These are phyloP conservation scores for Trametes sanguinea DNA, from an alignment of 768 basidiomycete genomes.

Conservation along the genomic window DNA sequence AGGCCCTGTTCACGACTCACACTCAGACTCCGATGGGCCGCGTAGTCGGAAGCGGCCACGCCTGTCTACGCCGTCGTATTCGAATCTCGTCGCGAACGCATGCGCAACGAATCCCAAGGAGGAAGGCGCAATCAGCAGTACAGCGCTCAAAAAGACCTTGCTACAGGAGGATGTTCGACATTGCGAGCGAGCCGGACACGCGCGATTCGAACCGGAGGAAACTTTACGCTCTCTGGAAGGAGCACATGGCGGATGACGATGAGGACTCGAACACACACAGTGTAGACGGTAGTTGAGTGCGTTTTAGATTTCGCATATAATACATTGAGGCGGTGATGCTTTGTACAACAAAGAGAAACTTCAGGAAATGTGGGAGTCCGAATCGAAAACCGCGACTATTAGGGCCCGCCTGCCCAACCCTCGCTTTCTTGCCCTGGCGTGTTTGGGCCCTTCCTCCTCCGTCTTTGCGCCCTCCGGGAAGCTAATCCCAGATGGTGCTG, in stretches of 20 bases:
- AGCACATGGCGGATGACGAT: conserved; percentile 48
- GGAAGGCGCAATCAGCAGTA: conserved; percentile 40
- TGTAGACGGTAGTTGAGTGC: conserved; percentile 20
- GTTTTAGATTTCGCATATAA: conserved; percentile 3
- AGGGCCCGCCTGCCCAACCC: neutral
- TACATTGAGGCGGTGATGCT: conserved; percentile 10
- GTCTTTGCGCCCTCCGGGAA: neutral
- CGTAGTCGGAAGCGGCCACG: conserved; percentile 51
- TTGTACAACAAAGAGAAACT: conserved; percentile 10
- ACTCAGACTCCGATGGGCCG: conserved; percentile 41
- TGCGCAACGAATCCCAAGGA: conserved; percentile 45
- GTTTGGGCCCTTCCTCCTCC: neutral
- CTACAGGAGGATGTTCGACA: conserved; percentile 67
- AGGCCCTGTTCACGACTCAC: conserved; percentile 35
- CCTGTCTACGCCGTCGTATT: conserved; percentile 42
- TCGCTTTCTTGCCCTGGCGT: neutral
- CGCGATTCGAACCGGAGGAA: conserved; percentile 78
- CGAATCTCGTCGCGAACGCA: conserved; percentile 53
- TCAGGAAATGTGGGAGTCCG: neutral
- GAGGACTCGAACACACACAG: conserved; percentile 34
- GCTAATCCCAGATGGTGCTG: conserved; percentile 23
- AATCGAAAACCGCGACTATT: neutral
- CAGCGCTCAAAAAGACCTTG: conserved; percentile 53
- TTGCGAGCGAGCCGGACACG: conserved; percentile 74
- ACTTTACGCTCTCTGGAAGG: conserved; percentile 83